These are phyloP conservation scores for Lasiodiplodia citricola DNA, from an alignment of 2,329 filamentous ascomycete genomes.

Conservation along the genomic window DNA sequence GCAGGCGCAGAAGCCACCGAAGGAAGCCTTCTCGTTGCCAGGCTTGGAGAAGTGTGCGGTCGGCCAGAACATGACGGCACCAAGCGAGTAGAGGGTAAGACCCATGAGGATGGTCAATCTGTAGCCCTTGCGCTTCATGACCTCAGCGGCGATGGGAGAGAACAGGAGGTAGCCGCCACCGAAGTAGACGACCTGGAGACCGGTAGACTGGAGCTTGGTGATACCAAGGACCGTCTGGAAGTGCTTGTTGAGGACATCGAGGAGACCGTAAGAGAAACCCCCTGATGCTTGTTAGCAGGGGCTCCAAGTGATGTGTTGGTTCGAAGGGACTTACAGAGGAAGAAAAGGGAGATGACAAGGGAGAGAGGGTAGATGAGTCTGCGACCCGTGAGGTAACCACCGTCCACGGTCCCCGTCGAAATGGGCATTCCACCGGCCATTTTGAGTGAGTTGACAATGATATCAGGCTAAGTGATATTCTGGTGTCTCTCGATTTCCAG, in stretches of 20 bases:
- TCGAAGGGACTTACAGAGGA: background rate
- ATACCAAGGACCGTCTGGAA: conserved; percentile 76
- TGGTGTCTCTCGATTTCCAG: background rate
- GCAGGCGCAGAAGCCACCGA: conserved; percentile 46
- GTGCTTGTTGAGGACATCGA: conserved; percentile 77
- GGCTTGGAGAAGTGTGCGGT: conserved; percentile 41
- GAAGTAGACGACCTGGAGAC: conserved; percentile 51
- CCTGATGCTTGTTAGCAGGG: background rate
- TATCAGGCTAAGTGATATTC: background rate
- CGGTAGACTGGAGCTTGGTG: conserved; percentile 49
- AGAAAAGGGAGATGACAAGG: conserved; percentile 25
- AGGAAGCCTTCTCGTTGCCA: conserved; percentile 38
- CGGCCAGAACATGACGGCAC: conserved; percentile 48
- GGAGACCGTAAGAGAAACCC: conserved; percentile 20
- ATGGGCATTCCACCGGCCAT: conserved; percentile 24
- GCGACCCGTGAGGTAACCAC: conserved; percentile 21
- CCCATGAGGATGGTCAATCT: conserved; percentile 53
- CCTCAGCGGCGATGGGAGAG: conserved; percentile 50
- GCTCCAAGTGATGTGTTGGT: background rate
- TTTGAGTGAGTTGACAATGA: background rate
- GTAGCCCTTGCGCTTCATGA: conserved; percentile 52
- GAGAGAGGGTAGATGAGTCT: conserved; percentile 26
- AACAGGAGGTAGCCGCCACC: conserved; percentile 50
- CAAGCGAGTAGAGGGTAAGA: conserved; percentile 43
- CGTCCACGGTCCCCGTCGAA: conserved; percentile 2